Evolutionary conservation across 2,329 filamentous ascomycete species (phyloP).

Genomic region (Colletotrichum sp.): DNA sequence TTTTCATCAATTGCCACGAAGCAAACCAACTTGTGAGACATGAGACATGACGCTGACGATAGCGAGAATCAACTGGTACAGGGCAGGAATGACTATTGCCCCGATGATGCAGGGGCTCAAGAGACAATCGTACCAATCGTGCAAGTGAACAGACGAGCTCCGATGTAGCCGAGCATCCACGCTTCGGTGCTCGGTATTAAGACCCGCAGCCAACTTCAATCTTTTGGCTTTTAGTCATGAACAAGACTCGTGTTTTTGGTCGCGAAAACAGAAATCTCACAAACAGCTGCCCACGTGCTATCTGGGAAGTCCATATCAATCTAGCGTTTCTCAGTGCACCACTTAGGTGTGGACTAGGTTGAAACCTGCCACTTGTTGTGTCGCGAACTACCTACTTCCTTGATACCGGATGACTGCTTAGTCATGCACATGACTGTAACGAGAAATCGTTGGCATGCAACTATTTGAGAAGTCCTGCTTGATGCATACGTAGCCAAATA

Average conservation of each 20-base stretch:
- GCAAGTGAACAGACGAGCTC: not conserved
- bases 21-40: not conserved
- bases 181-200: not conserved
- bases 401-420: not conserved
- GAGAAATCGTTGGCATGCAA: not conserved
- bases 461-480: fast-evolving
- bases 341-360: not conserved
- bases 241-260: not conserved
- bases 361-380: not conserved
- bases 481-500: not conserved
- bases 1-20: not conserved
- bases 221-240: not conserved
- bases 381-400: not conserved
- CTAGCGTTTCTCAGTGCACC: not conserved
- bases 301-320: not conserved
- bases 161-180: not conserved
- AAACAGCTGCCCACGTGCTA: not conserved
- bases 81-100: not conserved
- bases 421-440: not conserved
- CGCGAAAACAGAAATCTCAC: not conserved
- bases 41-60: not conserved
- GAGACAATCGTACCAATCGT: not conserved
- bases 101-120: not conserved
- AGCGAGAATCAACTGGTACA: not conserved
- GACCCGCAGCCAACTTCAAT: not conserved